Evolutionary conservation across 1,284 basidiomycete genomes (phyloP), one percentile per base, ranked within the genome.

Genomic region (Heterobasidion irregulare): DNA sequence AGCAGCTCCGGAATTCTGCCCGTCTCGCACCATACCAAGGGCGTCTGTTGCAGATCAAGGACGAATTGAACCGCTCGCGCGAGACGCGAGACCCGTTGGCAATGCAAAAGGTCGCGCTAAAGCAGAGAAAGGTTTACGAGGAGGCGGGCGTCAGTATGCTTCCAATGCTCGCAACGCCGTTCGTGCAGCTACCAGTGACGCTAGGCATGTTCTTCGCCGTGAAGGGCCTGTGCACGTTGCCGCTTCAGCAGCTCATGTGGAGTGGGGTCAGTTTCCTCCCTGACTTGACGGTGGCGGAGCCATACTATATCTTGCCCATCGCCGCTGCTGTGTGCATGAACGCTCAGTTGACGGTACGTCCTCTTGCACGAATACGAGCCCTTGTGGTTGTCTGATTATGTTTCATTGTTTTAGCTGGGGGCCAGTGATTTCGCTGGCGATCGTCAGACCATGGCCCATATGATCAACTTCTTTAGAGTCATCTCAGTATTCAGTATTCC

Each of bases 191-290:
- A 46, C 85, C 92, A 0, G 75, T 94, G 50, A 89, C 92, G 59
- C 72, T 98, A 50, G 84, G 86, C 33, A 77, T 94, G 73, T 99
- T 98, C 78, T 86, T 94, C 61, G 93, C 84, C 13, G 69, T 98
- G 50, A 82, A 84, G 66, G 74, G 73, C 43, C 78, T 98, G 72
- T 88, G 87, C 56, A 74, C 77, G 50, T 69, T 85, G 26, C 91
- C 89, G 0, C 66, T 96, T 34, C 75, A 79, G 47, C 88, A 89
- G 67, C 71, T 98, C 62, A 78, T 82, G 61, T 73, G 83, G 59
- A 94, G 92, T 57, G 94, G 95, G 0, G 70, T 94, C 15, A 75
- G 70, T 47, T 86, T 87, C 76, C 71, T 96, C 41, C 82, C 82
- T 0, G 89, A 98, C 68, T 70, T 99, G 57, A 92, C 92, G 0